Evolutionary conservation across 169 alveolate genomes (phyloP), one percentile per base, ranked within the genome.

Genomic region (Hepatocystis sp.): DNA sequence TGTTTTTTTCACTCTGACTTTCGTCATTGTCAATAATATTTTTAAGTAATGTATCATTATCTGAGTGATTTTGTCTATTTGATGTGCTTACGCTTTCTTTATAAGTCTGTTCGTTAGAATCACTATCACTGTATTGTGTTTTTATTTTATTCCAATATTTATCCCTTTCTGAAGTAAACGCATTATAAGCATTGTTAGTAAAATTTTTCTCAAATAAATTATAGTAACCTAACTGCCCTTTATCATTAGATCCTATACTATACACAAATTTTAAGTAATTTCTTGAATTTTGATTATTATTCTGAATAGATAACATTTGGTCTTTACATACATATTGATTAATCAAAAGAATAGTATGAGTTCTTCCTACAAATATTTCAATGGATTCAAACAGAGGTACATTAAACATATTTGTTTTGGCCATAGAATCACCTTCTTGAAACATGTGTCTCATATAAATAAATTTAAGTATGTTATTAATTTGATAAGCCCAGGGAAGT

Each of bases 201-300:
- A 53, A 67, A 32, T 67, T 67, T 19, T 67, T 67, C 49, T 67
- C 86, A 21, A 40, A 64, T 36, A 81, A 63, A 36, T 56, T 64
- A 34, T 63, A 81, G 36, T 81, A 81, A 28, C 99, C 99, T 17
- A 97, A 94, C 84, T 98, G 98, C 34, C 98, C 98, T 81, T 93
- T 93, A 27, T 95, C 93, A 65, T 97, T 96, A 19, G 97, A 97
- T 3, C 99, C 99, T 98, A 98, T 93, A 25, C 98, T 85, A 92
- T 92, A 96, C 7, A 97, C 96, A 63, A 61, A 81, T 65, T 47
- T 81, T 11, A 56, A 13, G 56, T 81, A 81, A 40, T 21, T 40
- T 11, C 63, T 46, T 51, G 44, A 51, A 19, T 63, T 63, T 3
- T 55, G 28, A 21, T 15, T 17, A 13, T 34, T 17, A 56, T 67